Evolutionary conservation across 495 filamentous ascomycete genomes (phyloP).

Genomic region (Hypomontagnella monticulosa): DNA sequence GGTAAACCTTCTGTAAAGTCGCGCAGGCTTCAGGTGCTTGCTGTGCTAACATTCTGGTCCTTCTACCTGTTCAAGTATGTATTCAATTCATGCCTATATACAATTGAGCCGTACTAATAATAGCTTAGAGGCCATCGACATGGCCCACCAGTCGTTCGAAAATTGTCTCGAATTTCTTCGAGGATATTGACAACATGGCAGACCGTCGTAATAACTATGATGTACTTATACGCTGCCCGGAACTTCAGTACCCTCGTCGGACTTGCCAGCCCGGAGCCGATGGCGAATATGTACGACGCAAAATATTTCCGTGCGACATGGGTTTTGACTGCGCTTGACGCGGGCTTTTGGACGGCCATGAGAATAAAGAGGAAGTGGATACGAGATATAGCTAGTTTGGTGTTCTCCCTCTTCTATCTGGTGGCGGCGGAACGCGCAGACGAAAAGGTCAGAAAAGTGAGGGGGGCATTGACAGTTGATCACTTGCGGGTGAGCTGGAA

Average conservation of each 20-base stretch:
- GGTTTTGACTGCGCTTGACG: slow-evolving; percentile 93
- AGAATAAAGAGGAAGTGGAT: slow-evolving; percentile 83
- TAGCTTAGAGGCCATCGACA: slow-evolving; percentile 79
- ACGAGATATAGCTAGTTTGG: slow-evolving; percentile 79
- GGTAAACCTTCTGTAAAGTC: slow-evolving; percentile 90
- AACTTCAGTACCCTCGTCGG: slow-evolving; percentile 94
- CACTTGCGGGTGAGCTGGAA: slow-evolving; percentile 96
- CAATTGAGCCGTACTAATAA: slow-evolving; percentile 14
- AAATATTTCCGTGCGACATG: slow-evolving; percentile 98
- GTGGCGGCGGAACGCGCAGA: slow-evolving; percentile 93
- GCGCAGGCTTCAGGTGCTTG: slow-evolving; percentile 90
- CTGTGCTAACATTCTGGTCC: slow-evolving; percentile 91
- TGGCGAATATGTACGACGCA: slow-evolving; percentile 92
- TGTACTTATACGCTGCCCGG: slow-evolving; percentile 89
- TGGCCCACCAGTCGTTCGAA: slow-evolving; percentile 81
- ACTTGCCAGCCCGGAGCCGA: slow-evolving; percentile 90
- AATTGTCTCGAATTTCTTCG: slow-evolving; percentile 74
- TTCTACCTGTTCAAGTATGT: slow-evolving; percentile 76
- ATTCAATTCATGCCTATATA: neutral
- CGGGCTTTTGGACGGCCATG: slow-evolving; percentile 99
- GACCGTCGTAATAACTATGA: slow-evolving; percentile 83
- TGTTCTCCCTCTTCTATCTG: slow-evolving; percentile 89
- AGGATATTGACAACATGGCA: slow-evolving; percentile 83
- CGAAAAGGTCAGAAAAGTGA: slow-evolving; percentile 94
- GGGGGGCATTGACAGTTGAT: slow-evolving; percentile 85